phyloP scores from a whole-genome alignment of 495 filamentous ascomycete genomes.

The Aspergillus indologenus region DNA sequence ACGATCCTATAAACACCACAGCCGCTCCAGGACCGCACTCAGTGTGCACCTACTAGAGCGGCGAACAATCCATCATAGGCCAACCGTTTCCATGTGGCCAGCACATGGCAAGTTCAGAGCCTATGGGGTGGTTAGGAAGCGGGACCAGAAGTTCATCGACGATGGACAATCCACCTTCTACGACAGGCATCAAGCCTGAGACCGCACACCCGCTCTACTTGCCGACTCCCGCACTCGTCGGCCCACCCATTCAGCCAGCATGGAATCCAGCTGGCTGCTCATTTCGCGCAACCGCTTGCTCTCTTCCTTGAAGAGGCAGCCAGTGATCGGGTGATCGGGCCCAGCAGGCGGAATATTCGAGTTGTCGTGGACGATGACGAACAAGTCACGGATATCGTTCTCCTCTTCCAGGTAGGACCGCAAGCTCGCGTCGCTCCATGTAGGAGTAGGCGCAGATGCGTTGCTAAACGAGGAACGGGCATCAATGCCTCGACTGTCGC shows the following conservation, averaged over 20 bases:
- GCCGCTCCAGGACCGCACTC: not conserved
- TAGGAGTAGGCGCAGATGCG: slow-evolving; percentile 38
- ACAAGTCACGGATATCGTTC: slow-evolving; percentile 84
- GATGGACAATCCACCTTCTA: not conserved
- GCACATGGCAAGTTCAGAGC: slow-evolving; percentile 27
- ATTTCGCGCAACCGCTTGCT: slow-evolving; percentile 79
- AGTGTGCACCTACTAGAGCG: not conserved
- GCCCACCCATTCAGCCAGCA: slow-evolving; percentile 79
- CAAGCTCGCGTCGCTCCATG: slow-evolving; percentile 84
- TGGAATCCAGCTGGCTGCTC: slow-evolving; percentile 76
- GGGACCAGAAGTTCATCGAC: not conserved
- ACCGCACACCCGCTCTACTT: slow-evolving; percentile 9
- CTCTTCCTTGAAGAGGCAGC: slow-evolving; percentile 77
- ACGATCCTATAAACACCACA: not conserved
- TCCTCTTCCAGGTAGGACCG: slow-evolving; percentile 89
- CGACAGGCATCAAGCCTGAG: slow-evolving; percentile 1
- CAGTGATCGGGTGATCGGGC: slow-evolving; percentile 79
- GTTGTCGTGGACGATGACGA: slow-evolving; percentile 89
- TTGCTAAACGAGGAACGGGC: slow-evolving; percentile 41
- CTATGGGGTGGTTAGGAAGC: slow-evolving; percentile 4
- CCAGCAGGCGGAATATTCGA: slow-evolving; percentile 71
- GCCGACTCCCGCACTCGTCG: slow-evolving; percentile 43
- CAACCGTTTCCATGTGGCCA: slow-evolving; percentile 23
- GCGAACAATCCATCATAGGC: slow-evolving; percentile 4
- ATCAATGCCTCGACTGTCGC: slow-evolving; percentile 30